These are phyloP conservation scores for Rehmannia glutinosa DNA, from an alignment of 257 asterid species.

Conservation along the genomic window DNA sequence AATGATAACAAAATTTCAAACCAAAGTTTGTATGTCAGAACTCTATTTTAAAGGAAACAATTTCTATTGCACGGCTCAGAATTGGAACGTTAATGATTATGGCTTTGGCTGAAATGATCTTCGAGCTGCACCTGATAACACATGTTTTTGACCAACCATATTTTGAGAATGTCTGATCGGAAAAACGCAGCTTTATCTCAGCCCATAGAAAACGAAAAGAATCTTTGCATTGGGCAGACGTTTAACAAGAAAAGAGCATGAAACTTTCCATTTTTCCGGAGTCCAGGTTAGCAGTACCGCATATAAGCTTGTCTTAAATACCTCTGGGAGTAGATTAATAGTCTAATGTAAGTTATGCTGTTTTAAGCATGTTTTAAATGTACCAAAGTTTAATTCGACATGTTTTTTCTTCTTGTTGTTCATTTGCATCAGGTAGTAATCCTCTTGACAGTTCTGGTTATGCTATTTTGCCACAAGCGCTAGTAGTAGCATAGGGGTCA, in stretches of 20 bases:
- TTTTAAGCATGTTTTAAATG: neutral
- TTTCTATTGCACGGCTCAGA: conserved; percentile 3
- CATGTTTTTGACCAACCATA: neutral
- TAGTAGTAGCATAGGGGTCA: neutral
- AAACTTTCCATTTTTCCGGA: neutral
- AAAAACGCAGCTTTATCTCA: neutral
- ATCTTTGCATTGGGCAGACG: neutral
- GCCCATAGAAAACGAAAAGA: neutral
- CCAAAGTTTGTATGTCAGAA: neutral
- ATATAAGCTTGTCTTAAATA: neutral
- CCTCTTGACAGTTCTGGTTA: neutral
- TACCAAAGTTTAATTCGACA: neutral
- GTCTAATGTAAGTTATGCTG: too few relatives aligned
- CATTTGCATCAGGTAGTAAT: neutral
- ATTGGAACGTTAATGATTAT: too few relatives aligned
- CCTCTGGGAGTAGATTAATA: neutral
- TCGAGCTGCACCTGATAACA: neutral
- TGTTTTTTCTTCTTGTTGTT: neutral
- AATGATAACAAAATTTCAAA: neutral
- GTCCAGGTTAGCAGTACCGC: conserved; percentile 11
- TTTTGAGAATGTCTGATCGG: neutral
- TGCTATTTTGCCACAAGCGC: conserved; percentile 6
- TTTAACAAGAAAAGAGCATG: neutral
- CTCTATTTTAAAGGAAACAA: neutral
- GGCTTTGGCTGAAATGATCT: too few relatives aligned